Evolutionary conservation across 2,329 filamentous ascomycete species (phyloP).

Genomic region (Aspergillus neoniger): DNA sequence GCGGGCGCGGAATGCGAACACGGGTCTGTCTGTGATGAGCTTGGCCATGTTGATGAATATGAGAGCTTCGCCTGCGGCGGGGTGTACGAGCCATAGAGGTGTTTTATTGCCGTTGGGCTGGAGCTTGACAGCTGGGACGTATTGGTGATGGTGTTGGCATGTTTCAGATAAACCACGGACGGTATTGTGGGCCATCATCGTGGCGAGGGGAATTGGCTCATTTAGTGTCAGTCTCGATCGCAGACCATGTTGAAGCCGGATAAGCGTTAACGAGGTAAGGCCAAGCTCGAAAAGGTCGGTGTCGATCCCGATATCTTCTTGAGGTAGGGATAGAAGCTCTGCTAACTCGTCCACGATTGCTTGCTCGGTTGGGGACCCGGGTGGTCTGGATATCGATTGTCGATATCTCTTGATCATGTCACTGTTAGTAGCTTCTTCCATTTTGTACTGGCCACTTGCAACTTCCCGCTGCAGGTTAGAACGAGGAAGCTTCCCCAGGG

Average conservation of each 20-base stretch:
- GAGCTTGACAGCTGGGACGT: conserved; percentile 36
- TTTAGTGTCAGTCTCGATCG: neutral
- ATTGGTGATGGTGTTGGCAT: conserved; percentile 27
- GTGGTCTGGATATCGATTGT: neutral
- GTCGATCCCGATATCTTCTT: neutral
- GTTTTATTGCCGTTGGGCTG: conserved; percentile 28
- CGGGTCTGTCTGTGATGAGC: conserved; percentile 15
- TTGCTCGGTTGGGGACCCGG: neutral
- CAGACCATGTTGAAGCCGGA: neutral
- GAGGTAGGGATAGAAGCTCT: neutral
- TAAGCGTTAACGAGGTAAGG: neutral
- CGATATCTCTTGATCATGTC: neutral
- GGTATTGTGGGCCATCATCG: conserved; percentile 31
- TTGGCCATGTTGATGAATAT: conserved; percentile 38
- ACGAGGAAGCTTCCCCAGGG: conserved; percentile 18
- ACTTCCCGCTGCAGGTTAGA: conserved; percentile 28
- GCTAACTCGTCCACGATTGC: neutral
- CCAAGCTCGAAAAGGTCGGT: neutral
- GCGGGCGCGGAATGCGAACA: conserved; percentile 19
- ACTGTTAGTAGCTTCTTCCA: neutral
- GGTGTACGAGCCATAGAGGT: conserved; percentile 41
- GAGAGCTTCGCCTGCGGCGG: conserved; percentile 42
- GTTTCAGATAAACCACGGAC: conserved; percentile 42
- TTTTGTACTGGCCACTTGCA: conserved; percentile 50
- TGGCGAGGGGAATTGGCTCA: neutral